Conservation (phyloP, 176 grass and related monocot species). For the Saccharum spontaneum region DNA sequence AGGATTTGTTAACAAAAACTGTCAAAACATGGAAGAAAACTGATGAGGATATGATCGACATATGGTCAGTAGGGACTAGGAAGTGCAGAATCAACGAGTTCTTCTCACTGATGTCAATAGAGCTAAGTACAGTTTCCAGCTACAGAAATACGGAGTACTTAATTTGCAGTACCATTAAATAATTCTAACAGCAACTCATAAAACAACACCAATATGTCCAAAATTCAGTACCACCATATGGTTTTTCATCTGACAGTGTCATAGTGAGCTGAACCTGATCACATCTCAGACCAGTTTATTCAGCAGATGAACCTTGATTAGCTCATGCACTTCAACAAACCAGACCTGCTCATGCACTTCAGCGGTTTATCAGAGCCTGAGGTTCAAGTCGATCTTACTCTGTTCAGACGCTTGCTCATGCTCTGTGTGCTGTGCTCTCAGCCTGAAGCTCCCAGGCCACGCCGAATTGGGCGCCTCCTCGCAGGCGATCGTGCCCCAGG, state of each 20-base stretch:
- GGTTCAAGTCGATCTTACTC: conserved; percentile 80
- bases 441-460: conserved; percentile 79
- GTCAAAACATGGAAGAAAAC: neutral
- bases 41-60: neutral
- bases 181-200: conserved; percentile 23
- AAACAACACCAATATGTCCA: conserved; percentile 30
- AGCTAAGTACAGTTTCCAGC: conserved; percentile 12
- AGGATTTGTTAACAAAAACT: neutral
- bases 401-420: conserved; percentile 46
- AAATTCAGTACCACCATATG: conserved; percentile 36
- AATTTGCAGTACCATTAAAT: conserved; percentile 13
- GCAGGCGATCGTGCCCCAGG: conserved; percentile 42
- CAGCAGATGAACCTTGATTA: conserved; percentile 37
- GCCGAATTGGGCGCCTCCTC: conserved; percentile 41
- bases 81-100: conserved; percentile 39
- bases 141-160: conserved; percentile 23
- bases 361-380: conserved; percentile 49
- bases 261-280: conserved; percentile 31
- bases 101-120: conserved; percentile 19
- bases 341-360: conserved; percentile 11
- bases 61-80: neutral
- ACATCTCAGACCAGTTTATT: conserved; percentile 49
- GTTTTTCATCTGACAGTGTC: neutral
- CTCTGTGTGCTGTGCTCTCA: conserved; percentile 43
- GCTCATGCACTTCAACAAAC: conserved; percentile 13